Evolutionary conservation across 441 rosid species (phyloP), one percentile per base, ranked within the genome.

Genomic region (Populus hybrid): DNA sequence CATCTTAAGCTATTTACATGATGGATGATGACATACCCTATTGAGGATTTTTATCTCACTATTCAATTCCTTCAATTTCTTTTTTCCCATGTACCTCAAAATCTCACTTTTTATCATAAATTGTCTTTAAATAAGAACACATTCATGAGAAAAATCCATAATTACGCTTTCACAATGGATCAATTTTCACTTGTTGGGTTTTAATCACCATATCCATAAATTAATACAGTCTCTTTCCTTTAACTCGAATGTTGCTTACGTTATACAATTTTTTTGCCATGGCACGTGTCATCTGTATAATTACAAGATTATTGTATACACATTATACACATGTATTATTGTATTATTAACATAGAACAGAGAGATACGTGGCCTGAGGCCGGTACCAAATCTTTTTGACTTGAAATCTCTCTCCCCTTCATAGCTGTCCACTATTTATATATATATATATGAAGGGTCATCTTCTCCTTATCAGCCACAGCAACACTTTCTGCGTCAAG

Each of bases 311-410:
- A 24, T 12, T 61, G 18, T 61, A 18, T 10, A 36, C 10, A 16
- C 23, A 30, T 12, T 28, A 12, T 20, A 36, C 6, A 36, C 23
- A 23, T 14, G 12, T 5, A 64, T 38, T 5, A 9, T 36, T 32
- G 38, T 32, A 59, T 57, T 36, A 28, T 67, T 3, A 16, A 16
- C 12, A 18, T 24, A 61, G n/a, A 16, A 14, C 23, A 26, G 1
- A 57, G 6, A 34, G 74, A 69, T 74, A 84, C 86, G 81, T 83
- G 85, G 83, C 88, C 75, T 14, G 40, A 82, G 87, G 91, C 72
- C 86, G 88, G 91, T 87, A 85, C 90, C 98, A 90, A 92, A 89
- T 87, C 79, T 34, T 71, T 20, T 90, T 92, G 98, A 95, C 97
- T 88, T 89, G 21, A 61, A 75, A 72, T 73, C 21, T 64, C 36